A percentile compares a stretch with the other conserved stretches of the same genome.
phyloP scores from a whole-genome alignment of 202 grass and related monocot genomes.

The Carex arenaria region DNA sequence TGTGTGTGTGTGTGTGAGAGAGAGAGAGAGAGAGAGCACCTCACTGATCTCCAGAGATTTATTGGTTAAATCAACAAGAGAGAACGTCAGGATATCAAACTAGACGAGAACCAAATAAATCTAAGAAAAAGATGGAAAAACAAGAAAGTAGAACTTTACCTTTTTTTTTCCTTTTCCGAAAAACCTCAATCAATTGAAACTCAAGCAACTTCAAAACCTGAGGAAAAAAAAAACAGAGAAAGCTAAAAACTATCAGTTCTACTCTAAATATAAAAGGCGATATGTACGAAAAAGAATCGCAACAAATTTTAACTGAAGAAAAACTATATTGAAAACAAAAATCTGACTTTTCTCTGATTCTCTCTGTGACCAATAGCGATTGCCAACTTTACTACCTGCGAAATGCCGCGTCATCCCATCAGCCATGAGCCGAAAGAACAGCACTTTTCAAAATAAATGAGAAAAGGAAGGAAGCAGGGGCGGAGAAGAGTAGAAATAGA shows the following conservation, averaged over 20 bases:
- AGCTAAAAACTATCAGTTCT: neutral
- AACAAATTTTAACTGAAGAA: neutral
- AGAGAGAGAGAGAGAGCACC: neutral
- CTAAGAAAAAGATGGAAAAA: neutral
- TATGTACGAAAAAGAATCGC: neutral
- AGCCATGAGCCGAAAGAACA: neutral
- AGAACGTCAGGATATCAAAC: neutral
- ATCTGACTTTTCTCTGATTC: neutral
- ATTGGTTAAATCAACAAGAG: neutral
- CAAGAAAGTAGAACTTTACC: neutral
- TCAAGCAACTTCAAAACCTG: neutral
- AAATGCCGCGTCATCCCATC: neutral
- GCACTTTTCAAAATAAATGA: neutral
- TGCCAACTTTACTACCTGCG: neutral
- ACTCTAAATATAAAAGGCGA: neutral
- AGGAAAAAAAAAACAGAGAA: neutral
- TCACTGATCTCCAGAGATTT: neutral
- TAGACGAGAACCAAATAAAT: slow-evolving; percentile 1
- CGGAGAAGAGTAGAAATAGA: neutral
- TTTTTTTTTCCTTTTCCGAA: neutral
- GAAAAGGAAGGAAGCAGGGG: neutral
- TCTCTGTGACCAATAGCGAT: neutral
- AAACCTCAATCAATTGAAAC: neutral
- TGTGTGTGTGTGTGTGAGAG: too few relatives aligned
- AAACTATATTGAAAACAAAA: neutral